Evolutionary conservation across 2,329 filamentous ascomycete genomes (phyloP), one percentile per base, ranked within the genome.

Genomic region (Periconia digitata): DNA sequence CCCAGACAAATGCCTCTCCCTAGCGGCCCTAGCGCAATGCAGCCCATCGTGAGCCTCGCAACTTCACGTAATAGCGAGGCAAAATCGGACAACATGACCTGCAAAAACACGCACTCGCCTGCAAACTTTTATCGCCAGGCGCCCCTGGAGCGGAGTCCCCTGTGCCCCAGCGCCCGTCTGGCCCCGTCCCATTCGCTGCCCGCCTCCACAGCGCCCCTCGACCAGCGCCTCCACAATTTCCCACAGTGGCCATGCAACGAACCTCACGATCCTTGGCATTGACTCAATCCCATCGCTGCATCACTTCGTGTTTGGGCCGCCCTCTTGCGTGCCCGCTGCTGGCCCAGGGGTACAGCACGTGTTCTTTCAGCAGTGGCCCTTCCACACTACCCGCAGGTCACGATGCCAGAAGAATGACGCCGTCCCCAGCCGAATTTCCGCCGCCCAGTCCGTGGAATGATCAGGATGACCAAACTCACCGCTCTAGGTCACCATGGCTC

Each of bases 261-360:
- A 54, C 49, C 49, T 64, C 63, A 61, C 63, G 59, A 65, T 63
- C 50, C 63, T 66, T 65, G 63, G 62, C 62, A 29, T 29, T 40
- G 27, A 13, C 24, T 13, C n/a, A n/a, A n/a, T n/a, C n/a, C n/a
- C n/a, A n/a, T n/a, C n/a, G n/a, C n/a, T n/a, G n/a, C n/a, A n/a
- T n/a, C n/a, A n/a, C n/a, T n/a, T n/a, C n/a, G n/a, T n/a, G n/a
- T n/a, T n/a, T n/a, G n/a, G n/a, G n/a, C n/a, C n/a, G n/a, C n/a
- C n/a, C n/a, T n/a, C n/a, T n/a, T n/a, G n/a, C n/a, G n/a, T n/a
- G n/a, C n/a, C n/a, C n/a, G n/a, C n/a, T 34, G 13, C 6, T 21
- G 39, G 46, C 22, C 21, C 45, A 43, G 46, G 24, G 2, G n/a
- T 38, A 18, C 40, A 7, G 48, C 51, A 64, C 63, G 63, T 64